These are phyloP conservation scores for Carpinus fangiana DNA, from an alignment of 306 rosid species.

Conservation along the genomic window DNA sequence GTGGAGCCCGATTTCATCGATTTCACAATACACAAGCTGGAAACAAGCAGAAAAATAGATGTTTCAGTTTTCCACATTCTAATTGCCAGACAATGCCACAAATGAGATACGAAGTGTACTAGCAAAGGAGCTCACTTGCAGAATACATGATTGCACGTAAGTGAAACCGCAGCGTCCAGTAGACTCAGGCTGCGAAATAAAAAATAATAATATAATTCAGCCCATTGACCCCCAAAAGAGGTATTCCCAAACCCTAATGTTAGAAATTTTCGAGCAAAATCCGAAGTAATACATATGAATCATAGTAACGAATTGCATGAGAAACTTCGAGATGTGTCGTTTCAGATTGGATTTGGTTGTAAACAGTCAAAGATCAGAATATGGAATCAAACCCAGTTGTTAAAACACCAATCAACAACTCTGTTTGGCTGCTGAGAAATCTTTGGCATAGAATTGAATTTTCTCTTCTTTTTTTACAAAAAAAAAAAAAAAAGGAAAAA, in stretches of 20 bases:
- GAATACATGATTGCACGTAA: slow-evolving; percentile 86
- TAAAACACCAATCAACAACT: not conserved
- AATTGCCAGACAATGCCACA: not conserved
- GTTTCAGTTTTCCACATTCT: not conserved
- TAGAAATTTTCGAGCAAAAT: not conserved
- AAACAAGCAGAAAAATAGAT: slow-evolving; percentile 13
- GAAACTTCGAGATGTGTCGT: not conserved
- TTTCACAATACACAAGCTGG: slow-evolving; percentile 64
- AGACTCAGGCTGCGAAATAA: slow-evolving; percentile 58
- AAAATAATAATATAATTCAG: not conserved
- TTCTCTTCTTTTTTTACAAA: not conserved
- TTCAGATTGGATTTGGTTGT: not conserved
- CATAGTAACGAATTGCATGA: not conserved
- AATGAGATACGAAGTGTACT: not conserved
- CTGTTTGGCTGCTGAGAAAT: slow-evolving; percentile 4
- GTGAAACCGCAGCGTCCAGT: slow-evolving; percentile 59
- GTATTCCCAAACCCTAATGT: not conserved
- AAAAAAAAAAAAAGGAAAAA: not conserved
- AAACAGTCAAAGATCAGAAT: not conserved
- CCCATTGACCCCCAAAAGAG: not conserved
- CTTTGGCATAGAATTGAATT: not conserved
- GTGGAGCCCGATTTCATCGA: slow-evolving; percentile 71
- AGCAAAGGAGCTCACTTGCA: slow-evolving; percentile 59
- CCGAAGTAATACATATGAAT: not conserved
- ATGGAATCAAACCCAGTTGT: not conserved